Evolutionary conservation across 306 rosid species (phyloP).

Genomic region (Sicyos baderoa): DNA sequence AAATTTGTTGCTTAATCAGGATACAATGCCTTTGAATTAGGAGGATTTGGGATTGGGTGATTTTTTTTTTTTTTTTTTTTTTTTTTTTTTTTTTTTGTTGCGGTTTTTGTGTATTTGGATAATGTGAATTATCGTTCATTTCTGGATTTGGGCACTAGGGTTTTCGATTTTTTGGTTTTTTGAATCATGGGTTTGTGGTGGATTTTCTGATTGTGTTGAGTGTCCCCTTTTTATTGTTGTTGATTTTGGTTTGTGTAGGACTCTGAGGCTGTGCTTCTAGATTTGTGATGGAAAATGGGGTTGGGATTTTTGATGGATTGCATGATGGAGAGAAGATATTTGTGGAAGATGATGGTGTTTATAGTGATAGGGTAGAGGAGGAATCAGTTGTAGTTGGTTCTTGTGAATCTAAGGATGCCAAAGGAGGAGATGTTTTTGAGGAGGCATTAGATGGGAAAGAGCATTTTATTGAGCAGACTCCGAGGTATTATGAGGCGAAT

Average conservation of each 20-base stretch:
- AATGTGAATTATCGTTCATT: constrained; percentile 16
- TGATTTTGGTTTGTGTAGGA: constrained; percentile 39
- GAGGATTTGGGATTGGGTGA: background rate
- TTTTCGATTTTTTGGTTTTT: constrained; percentile 16
- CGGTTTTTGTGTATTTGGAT: too few relatives aligned
- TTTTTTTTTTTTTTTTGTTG: background rate
- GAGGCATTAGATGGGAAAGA: constrained; percentile 21
- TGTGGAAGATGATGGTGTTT: constrained; percentile 28
- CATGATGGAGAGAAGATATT: constrained; percentile 32
- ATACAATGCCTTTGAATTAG: background rate
- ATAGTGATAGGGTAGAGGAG: constrained; percentile 3
- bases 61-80: background rate
- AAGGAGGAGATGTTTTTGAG: constrained; percentile 17
- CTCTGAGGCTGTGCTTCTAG: constrained; percentile 24
- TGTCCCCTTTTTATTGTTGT: background rate
- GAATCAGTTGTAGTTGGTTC: constrained; percentile 29
- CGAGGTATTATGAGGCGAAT: background rate
- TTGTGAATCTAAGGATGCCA: constrained; percentile 33
- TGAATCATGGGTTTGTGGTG: constrained; percentile 3
- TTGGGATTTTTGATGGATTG: constrained; percentile 30
- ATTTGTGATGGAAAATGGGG: constrained; percentile 53
- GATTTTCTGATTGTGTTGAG: background rate
- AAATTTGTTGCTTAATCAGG: constrained; percentile 7
- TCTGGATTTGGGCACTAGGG: constrained; percentile 4
- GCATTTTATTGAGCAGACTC: constrained; percentile 27